A percentile compares a stretch with the other conserved stretches of the same genome.
Conservation (phyloP, 176 grass and related monocot species). For the Ampelocalamus luodianensis region DNA sequence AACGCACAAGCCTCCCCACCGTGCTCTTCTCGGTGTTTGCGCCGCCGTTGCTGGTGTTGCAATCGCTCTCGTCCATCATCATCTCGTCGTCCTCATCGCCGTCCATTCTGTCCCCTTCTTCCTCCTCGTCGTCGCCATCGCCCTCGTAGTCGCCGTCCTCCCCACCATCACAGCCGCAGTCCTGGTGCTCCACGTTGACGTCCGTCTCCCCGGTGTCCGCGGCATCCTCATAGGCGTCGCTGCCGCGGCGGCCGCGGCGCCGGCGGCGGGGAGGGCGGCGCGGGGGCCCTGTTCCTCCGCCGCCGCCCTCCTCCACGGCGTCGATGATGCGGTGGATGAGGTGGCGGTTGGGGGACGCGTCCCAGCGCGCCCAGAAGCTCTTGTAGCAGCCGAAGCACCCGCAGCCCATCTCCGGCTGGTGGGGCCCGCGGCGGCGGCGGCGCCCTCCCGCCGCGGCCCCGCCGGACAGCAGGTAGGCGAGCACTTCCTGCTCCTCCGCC, state of each 20-base stretch:
- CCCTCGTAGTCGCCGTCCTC: conserved; percentile 40
- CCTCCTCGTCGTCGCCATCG: conserved; percentile 41
- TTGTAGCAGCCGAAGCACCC: conserved; percentile 99
- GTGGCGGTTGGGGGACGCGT: conserved; percentile 87
- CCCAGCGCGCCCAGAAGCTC: conserved; percentile 96
- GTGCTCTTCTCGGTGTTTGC: conserved; percentile 56
- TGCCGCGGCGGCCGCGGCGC: conserved; percentile 7
- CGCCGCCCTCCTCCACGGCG: conserved; percentile 68
- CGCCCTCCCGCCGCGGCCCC: not conserved
- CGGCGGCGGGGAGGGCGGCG: conserved; percentile 42
- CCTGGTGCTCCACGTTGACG: not conserved
- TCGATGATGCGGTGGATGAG: conserved; percentile 95
- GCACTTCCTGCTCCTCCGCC: conserved; percentile 76
- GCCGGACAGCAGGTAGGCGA: conserved; percentile 77
- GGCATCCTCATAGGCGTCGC: not conserved
- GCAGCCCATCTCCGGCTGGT: conserved; percentile 80
- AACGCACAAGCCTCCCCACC: conserved; percentile 69
- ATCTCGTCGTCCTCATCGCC: conserved; percentile 30
- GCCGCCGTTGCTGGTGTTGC: not conserved
- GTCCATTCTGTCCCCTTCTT: conserved; percentile 34
- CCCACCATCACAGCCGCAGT: not conserved
- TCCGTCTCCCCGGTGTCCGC: not conserved
- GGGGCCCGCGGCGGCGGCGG: conserved; percentile 41
- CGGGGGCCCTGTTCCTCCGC: not conserved
- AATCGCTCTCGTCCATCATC: conserved; percentile 28